Base-by-base conservation (phyloP, 352 stramenopile genomes). In the Phytophthora idaei region DNA sequence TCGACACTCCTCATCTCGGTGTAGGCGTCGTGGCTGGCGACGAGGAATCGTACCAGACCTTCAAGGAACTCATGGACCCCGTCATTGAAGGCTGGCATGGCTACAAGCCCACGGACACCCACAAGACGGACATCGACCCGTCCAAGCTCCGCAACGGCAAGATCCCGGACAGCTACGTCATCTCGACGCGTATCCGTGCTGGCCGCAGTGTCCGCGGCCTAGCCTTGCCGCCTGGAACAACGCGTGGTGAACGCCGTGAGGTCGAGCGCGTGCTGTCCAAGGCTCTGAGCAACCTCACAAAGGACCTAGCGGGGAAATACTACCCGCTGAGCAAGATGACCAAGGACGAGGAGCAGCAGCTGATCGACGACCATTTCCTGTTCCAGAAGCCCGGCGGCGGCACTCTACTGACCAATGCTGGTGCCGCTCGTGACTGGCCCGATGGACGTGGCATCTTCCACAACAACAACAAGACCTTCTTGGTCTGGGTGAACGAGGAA, bases 321-420 rank as follows among this genome's bases (percentile, higher is more conserved):
- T 76, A 93, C 34, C 76, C 83, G 32, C 58, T 98, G 21, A 83
- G 85, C 58, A 80, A 87, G 36, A 95, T 98, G 81, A 89, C 85
- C 36, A 92, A 93, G 63, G 72, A 88, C 9, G 76, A 92, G 54
- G 88, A 96, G 65, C 75, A 94, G 36, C 87, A 96, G 77, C 76
- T 97, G 12, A 93, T 97, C 36, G 71, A 90, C 63, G 78, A 91
- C 36, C 88, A 95, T 52, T 92, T 98, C 57, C 70, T 97, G 11
- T 97, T 97, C 69, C 83, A 97, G 58, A 96, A 97, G 74, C 92
- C 92, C 0, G 89, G 92, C 11, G 85, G 88, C 3, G 81, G 77
- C 34, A 90, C 81, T 37, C 66, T 93, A 54, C 66, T 90, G 21
- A 85, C 80, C 39, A 86, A 87, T 32, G 84, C 90, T 21, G 90